Percentiles rank a stretch among this genome's conserved stretches.
These are phyloP conservation scores for Acrodontium crateriforme DNA, from an alignment of 2,329 filamentous ascomycete genomes.

Conservation along the genomic window DNA sequence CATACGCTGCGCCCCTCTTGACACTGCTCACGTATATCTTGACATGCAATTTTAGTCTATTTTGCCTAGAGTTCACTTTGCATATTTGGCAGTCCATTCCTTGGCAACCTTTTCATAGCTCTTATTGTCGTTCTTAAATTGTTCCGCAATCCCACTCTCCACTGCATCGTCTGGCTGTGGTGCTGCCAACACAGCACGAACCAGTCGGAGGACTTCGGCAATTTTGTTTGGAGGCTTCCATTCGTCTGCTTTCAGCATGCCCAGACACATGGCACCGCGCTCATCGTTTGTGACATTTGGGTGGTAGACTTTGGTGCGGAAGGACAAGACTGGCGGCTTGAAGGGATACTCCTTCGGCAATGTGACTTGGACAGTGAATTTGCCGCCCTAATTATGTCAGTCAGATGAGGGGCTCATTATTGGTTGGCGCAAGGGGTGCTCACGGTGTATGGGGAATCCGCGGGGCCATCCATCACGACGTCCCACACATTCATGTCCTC, in stretches of 20 bases:
- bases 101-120: constrained; percentile 63
- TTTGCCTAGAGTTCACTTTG: constrained; percentile 34
- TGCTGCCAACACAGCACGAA: constrained; percentile 59
- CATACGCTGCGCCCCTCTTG: no score
- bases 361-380: constrained; percentile 57
- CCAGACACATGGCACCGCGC: constrained; percentile 73
- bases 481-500: constrained; percentile 56
- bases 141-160: constrained; percentile 72
- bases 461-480: constrained; percentile 51
- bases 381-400: constrained; percentile 42
- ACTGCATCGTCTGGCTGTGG: constrained; percentile 84
- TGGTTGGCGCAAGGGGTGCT: constrained; percentile 13
- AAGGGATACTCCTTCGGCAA: constrained; percentile 79
- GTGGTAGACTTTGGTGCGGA: constrained; percentile 87
- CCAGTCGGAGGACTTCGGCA: constrained; percentile 59
- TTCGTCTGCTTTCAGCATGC: constrained; percentile 67
- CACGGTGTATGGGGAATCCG: constrained; percentile 52
- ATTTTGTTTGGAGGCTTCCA: constrained; percentile 86
- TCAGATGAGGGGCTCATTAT: constrained; percentile 2
- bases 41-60: constrained; percentile 1
- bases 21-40: background rate
- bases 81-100: constrained; percentile 62
- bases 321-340: constrained; percentile 68
- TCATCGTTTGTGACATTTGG: constrained; percentile 85
- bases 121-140: constrained; percentile 55